phyloP scores from a whole-genome alignment of 495 filamentous ascomycete genomes.

The Amphirosellinia nigrospora region DNA sequence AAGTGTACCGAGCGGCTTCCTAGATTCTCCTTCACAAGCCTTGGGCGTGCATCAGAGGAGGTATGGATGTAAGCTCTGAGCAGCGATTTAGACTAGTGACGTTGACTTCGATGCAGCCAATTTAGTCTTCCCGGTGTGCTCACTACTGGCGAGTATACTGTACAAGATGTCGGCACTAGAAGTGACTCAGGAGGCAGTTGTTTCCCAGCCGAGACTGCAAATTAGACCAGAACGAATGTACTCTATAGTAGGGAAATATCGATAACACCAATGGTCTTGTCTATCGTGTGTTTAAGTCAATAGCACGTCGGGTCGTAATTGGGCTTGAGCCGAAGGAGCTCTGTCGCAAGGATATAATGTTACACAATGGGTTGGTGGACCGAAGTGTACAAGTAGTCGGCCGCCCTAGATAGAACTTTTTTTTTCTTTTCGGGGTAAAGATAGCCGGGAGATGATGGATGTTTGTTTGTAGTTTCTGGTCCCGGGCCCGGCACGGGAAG shows the following conservation, averaged over 20 bases:
- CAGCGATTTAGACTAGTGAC: neutral
- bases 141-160: constrained; percentile 7
- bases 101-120: neutral
- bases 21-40: neutral
- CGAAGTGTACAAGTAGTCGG: constrained; percentile 8
- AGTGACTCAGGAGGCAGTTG: constrained; percentile 1
- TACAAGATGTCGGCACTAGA: constrained; percentile 9
- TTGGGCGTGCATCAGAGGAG: constrained; percentile 15
- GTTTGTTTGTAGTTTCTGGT: neutral
- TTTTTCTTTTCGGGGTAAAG: constrained; percentile 6
- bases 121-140: neutral
- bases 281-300: constrained; percentile 6
- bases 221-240: constrained; percentile 2
- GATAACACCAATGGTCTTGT: constrained; percentile 4
- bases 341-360: constrained; percentile 3
- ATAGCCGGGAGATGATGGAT: neutral
- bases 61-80: neutral
- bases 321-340: neutral
- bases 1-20: neutral
- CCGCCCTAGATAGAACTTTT: neutral
- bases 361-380: constrained; percentile 4
- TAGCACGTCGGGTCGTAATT: neutral
- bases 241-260: neutral
- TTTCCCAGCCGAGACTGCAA: constrained; percentile 11
- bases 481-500: neutral